Conservation (phyloP, 2,329 filamentous ascomycete genomes). For the Pseudocercospora crystallina region DNA sequence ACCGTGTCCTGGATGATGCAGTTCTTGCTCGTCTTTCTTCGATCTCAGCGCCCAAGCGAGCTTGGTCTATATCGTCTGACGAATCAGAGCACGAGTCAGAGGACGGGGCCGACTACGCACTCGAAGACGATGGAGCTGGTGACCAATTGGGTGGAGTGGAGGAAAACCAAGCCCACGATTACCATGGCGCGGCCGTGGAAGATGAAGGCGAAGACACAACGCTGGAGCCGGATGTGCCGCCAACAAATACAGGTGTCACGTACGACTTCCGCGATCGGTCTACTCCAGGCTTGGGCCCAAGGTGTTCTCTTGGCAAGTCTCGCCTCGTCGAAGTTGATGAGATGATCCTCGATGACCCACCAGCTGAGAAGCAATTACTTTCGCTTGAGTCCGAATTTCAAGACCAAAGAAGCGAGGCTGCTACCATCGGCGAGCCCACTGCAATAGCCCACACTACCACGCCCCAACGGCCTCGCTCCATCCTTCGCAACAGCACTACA, state of each 20-base stretch:
- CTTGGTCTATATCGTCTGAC: slow-evolving; percentile 22
- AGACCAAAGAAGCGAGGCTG: too few species aligned
- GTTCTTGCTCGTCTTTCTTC: slow-evolving; percentile 28
- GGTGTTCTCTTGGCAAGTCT: slow-evolving; percentile 4
- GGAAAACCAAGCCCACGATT: too few species aligned
- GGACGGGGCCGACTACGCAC: neutral
- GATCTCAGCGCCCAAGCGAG: slow-evolving; percentile 27
- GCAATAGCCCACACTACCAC: neutral
- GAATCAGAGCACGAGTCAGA: slow-evolving; percentile 17
- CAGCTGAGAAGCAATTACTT: neutral
- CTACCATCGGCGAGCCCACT: too few species aligned
- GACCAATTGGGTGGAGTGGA: neutral
- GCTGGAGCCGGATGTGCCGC: too few species aligned
- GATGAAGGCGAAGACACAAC: too few species aligned
- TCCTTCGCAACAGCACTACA: slow-evolving; percentile 24
- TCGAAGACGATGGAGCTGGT: neutral
- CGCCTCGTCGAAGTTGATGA: slow-evolving; percentile 29
- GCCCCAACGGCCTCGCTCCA: slow-evolving; percentile 22
- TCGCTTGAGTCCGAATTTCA: neutral
- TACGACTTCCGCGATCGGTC: slow-evolving; percentile 15
- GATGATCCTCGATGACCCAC: slow-evolving; percentile 13
- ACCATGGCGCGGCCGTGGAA: too few species aligned
- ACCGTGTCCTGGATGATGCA: slow-evolving; percentile 17
- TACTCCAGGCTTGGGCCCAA: neutral
- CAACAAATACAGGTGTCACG: slow-evolving; percentile 1